These are phyloP conservation scores for Vigna hirtella DNA, from an alignment of 306 rosid species.

Conservation along the genomic window DNA sequence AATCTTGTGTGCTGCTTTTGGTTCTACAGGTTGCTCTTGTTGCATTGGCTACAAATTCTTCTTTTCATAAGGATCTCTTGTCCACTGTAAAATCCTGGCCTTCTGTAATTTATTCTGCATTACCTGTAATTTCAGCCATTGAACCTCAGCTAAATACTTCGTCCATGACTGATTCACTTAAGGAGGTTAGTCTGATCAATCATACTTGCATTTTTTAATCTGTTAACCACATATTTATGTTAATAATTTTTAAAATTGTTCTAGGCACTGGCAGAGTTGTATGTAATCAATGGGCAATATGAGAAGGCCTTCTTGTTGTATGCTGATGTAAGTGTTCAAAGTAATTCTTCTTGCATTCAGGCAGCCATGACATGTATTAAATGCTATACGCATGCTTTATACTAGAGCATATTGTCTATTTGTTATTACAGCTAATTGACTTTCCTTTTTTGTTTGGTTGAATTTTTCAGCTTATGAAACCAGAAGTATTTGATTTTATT, in stretches of 20 bases:
- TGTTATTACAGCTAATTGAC: constrained; percentile 38
- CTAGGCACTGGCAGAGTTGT: constrained; percentile 92
- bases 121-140: constrained; percentile 91
- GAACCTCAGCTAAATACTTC: constrained; percentile 94
- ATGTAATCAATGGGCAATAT: constrained; percentile 82
- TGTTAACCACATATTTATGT: constrained; percentile 27
- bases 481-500: constrained; percentile 90
- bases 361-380: constrained; percentile 26
- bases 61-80: constrained; percentile 83
- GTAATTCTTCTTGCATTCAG: constrained; percentile 36
- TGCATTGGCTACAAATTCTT: constrained; percentile 88
- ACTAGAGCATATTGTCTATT: constrained; percentile 24
- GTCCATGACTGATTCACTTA: constrained; percentile 81
- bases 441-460: constrained; percentile 22
- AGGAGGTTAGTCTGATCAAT: constrained; percentile 68
- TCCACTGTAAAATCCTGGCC: constrained; percentile 90
- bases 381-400: constrained; percentile 26
- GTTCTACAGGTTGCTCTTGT: constrained; percentile 90
- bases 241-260: constrained; percentile 40
- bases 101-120: constrained; percentile 71
- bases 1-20: constrained; percentile 39
- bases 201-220: constrained; percentile 29
- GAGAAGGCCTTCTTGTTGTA: constrained; percentile 87
- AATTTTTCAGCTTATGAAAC: constrained; percentile 82
- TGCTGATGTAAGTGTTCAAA: constrained; percentile 87